Base-by-base conservation (phyloP, 192 early-diverging fungal species). In the Coemansia sp. region DNA sequence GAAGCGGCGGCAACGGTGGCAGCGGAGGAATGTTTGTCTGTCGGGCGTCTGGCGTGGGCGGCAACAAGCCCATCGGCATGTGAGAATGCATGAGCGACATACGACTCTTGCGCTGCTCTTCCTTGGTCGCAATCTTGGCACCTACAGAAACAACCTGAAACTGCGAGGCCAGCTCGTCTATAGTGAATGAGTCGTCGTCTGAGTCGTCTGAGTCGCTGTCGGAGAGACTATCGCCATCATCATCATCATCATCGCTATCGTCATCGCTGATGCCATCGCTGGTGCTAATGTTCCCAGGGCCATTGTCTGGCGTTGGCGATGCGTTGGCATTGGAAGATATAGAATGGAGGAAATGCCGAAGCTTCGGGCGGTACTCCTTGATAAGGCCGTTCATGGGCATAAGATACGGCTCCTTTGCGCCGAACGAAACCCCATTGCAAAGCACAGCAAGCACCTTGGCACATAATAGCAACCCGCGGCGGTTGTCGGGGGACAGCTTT, bases 401-500 rank as follows among this genome's bases (percentile, higher is more conserved):
- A 90, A 98, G 95, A 76, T 90, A 98, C 2, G 88, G 82, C 83
- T 98, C 97, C 74, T 98, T 98, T 42, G 86, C 75, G 40, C 95
- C 95, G 79, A 98, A 98, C 7, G 95, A 86, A 21, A 96, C 91
- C 64, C 95, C 92, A 57, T 98, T 98, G 50, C 95, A 95, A 21
- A 98, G 72, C 63, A 96, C 96, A 44, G 96, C 95, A 62, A 98
- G 93, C 5, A 96, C 92, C 71, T 98, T 98, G 42, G 95, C 95
- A 18, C 90, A 91, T 21, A 97, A 71, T 38, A 98, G 79, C 48
- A 96, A 76, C 10, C 96, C 95, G 66, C 97, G 89, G 32, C 92
- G 86, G 56, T 94, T 85, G 11, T 88, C 86, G 5, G 84, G 79
- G 50, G 94, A 77, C 39, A 97, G 76, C 23, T 89, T 90, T 12